phyloP scores from a whole-genome alignment of 768 basidiomycete genomes.

The Boletus vermiculosoides region DNA sequence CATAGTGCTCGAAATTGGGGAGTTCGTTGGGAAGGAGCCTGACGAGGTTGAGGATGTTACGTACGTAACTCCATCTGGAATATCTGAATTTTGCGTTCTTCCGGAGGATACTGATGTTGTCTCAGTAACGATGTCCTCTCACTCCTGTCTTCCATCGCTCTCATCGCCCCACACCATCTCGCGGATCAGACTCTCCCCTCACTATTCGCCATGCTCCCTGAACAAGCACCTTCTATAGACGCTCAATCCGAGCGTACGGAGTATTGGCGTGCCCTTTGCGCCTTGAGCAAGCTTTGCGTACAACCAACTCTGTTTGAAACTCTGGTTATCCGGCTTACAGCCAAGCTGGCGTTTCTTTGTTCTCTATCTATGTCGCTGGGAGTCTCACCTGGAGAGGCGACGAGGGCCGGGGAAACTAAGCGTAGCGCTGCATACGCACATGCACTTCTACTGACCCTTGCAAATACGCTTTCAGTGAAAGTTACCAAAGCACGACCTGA shows the following conservation, averaged over 20 bases:
- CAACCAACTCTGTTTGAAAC: constrained; percentile 80
- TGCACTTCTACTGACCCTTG: constrained; percentile 71
- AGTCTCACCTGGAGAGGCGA: neutral
- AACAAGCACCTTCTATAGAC: constrained; percentile 53
- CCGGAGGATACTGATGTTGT: neutral
- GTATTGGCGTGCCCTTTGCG: constrained; percentile 65
- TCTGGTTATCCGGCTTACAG: constrained; percentile 71
- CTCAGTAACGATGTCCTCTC: constrained; percentile 58
- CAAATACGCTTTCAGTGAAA: constrained; percentile 57
- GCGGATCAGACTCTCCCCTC: constrained; percentile 75
- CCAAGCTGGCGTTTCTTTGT: constrained; percentile 75
- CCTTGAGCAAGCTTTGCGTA: constrained; percentile 70
- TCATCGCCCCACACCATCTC: constrained; percentile 59
- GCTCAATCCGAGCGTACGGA: constrained; percentile 55
- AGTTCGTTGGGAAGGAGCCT: constrained; percentile 51
- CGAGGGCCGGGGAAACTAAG: constrained; percentile 45
- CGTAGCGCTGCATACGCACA: constrained; percentile 81
- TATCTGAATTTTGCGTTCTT: neutral
- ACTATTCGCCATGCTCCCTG: constrained; percentile 75
- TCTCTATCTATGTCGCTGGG: constrained; percentile 26
- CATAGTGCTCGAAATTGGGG: constrained; percentile 72
- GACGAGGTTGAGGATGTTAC: constrained; percentile 55
- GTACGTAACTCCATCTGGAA: constrained; percentile 29
- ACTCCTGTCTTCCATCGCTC: constrained; percentile 62
- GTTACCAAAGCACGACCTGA: constrained; percentile 46